Base-by-base conservation (phyloP, 441 rosid species). In the Pelargonium hybrid region DNA sequence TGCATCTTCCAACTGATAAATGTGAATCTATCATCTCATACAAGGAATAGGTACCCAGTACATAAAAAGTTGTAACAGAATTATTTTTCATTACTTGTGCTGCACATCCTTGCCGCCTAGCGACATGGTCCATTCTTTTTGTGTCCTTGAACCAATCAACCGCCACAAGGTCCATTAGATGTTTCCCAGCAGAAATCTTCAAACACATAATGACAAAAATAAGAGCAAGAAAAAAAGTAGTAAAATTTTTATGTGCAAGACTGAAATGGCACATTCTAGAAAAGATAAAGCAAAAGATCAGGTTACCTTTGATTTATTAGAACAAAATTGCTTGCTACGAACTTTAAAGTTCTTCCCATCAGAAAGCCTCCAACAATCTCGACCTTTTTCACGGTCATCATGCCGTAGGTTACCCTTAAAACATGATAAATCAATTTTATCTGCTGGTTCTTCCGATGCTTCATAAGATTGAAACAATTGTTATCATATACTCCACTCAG, bases 71-170 rank as follows among this genome's bases (percentile, higher is more conserved):
- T 17, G 7, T 1, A 52, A 52, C 59, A 52, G 59, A n/a, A 48
- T 48, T 52, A 7, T n/a, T 52, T 52, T 52, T 52, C 59, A 52
- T 52, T 84, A 88, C 99, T 83, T 95, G 93, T 20, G 93, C 97
- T 0, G 92, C 97, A 75, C 99, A 92, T 75, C 96, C 99, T 77
- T 87, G 88, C 69, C 91, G 95, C 80, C 93, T 85, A 67, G 85
- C 92, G 52, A 92, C 98, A 81, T 95, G 97, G 79, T 95, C 99
- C 84, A 95, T 95, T 82, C 95, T 87, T 88, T 88, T 95, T 34
- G 89, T 82, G 74, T 92, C 98, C 82, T 95, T 95, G 84, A 89
- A 95, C 99, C 99, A 95, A 82, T 95, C 98, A 56, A 95, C 98
- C 54, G 99, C 98, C 65, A 92, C 95, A 14, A 95, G 97, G 87